These are phyloP conservation scores for Neoconidiobolus thromboides DNA, from an alignment of 371 early-diverging fungal genomes.

Conservation along the genomic window DNA sequence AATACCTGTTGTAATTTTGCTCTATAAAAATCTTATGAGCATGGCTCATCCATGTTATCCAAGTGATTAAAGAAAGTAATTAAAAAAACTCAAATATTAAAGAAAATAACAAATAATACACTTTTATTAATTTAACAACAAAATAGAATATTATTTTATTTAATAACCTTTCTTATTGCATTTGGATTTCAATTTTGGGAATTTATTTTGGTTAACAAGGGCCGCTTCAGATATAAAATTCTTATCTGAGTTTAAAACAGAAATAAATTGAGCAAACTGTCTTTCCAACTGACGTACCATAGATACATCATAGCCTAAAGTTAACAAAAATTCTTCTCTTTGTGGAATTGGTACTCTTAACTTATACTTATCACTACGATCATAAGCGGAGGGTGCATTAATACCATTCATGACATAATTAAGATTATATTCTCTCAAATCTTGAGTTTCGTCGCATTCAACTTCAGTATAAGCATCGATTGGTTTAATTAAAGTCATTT, in stretches of 20 bases:
- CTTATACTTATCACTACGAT: background rate
- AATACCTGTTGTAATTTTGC: too few species aligned
- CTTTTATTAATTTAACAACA: too few species aligned
- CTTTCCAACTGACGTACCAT: background rate
- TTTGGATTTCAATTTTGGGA: background rate
- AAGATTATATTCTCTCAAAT: background rate
- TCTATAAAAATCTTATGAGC: too few species aligned
- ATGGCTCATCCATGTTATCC: too few species aligned
- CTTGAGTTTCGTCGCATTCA: background rate
- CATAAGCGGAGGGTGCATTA: background rate
- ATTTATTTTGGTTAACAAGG: conserved; percentile 4
- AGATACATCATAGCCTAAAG: background rate
- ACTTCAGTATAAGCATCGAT: background rate
- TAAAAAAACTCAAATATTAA: too few species aligned
- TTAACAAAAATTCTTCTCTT: background rate
- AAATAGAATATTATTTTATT: too few species aligned
- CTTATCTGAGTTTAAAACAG: background rate
- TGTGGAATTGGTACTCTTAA: background rate
- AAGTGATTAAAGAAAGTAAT: too few species aligned
- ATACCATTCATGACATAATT: background rate
- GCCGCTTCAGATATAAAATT: conserved; percentile 2
- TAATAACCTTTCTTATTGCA: too few species aligned
- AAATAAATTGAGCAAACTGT: background rate
- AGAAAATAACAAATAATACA: too few species aligned
- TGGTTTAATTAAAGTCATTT: background rate